Percentiles rank a stretch among this genome's conserved stretches.
Evolutionary conservation across 2,329 filamentous ascomycete species (phyloP).

Genomic region (Chrysoporthe austroafricana): DNA sequence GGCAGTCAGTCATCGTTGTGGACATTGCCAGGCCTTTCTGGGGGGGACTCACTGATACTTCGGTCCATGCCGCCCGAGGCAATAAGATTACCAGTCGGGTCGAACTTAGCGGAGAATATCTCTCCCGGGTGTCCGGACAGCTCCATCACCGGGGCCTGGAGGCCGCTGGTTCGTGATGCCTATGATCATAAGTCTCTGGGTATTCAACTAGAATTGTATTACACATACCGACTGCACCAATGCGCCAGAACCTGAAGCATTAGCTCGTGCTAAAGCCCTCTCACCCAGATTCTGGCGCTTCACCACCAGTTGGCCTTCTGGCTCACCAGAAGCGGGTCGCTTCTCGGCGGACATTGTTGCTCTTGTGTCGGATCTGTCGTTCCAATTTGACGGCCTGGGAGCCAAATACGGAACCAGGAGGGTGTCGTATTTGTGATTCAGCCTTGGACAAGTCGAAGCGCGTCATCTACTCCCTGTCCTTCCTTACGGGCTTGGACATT

Average conservation of each 20-base stretch:
- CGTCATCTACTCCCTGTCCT: not conserved
- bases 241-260: slow-evolving; percentile 51
- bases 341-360: slow-evolving; percentile 85
- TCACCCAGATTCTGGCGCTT: slow-evolving; percentile 80
- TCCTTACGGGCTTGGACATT: slow-evolving; percentile 18
- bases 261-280: slow-evolving; percentile 54
- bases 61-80: slow-evolving; percentile 96
- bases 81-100: slow-evolving; percentile 84
- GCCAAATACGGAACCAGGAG: not conserved
- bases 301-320: slow-evolving; percentile 79
- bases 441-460: not conserved
- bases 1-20: slow-evolving; percentile 2
- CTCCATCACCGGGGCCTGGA: slow-evolving; percentile 94
- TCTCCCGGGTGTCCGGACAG: slow-evolving; percentile 82
- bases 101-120: slow-evolving; percentile 88
- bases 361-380: not conserved
- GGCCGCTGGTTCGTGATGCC: slow-evolving; percentile 77
- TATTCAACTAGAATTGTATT: not conserved
- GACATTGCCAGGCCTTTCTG: no score
- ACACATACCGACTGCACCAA: slow-evolving; percentile 55
- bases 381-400: not conserved
- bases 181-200: slow-evolving; percentile 43
- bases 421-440: not conserved
- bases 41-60: slow-evolving; percentile 70
- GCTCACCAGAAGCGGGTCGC: slow-evolving; percentile 83